These are phyloP conservation scores for Albophoma yamanashiensis DNA, from an alignment of 2,329 filamentous ascomycete species.

Conservation along the genomic window DNA sequence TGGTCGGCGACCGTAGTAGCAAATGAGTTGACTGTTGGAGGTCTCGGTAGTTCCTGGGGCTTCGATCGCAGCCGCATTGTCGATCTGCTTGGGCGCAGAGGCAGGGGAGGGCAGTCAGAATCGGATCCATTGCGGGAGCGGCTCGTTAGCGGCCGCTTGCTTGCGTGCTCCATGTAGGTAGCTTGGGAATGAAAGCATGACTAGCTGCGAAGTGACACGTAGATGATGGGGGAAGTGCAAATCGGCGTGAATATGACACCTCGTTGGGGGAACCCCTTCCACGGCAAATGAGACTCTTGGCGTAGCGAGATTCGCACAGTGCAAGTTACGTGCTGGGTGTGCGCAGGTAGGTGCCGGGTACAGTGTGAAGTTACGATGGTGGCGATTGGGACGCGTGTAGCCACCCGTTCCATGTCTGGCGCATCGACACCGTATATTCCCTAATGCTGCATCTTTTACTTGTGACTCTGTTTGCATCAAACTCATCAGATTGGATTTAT, in stretches of 20 bases:
- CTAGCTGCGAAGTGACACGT: background rate
- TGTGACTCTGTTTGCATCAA: background rate
- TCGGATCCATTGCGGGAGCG: background rate
- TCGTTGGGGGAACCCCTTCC: background rate
- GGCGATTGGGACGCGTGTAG: background rate
- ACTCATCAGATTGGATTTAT: background rate
- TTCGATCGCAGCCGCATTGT: constrained; percentile 2
- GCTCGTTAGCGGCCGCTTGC: background rate
- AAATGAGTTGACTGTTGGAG: background rate
- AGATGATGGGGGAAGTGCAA: background rate
- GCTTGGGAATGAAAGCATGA: background rate
- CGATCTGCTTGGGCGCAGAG: constrained; percentile 8
- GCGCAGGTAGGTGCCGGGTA: background rate
- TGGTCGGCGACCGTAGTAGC: background rate
- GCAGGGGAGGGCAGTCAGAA: background rate
- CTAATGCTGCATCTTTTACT: background rate
- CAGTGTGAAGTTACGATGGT: background rate
- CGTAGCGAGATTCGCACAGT: background rate
- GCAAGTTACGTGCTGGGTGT: background rate
- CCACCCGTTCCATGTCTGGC: background rate
- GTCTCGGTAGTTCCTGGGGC: background rate
- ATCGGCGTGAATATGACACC: background rate
- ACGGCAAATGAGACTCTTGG: background rate
- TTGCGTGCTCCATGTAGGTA: background rate
- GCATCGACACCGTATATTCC: background rate